A percentile compares a stretch with the other conserved stretches of the same genome.
Evolutionary conservation across 768 basidiomycete species (phyloP).

Genomic region (Lentinus tigrinus): DNA sequence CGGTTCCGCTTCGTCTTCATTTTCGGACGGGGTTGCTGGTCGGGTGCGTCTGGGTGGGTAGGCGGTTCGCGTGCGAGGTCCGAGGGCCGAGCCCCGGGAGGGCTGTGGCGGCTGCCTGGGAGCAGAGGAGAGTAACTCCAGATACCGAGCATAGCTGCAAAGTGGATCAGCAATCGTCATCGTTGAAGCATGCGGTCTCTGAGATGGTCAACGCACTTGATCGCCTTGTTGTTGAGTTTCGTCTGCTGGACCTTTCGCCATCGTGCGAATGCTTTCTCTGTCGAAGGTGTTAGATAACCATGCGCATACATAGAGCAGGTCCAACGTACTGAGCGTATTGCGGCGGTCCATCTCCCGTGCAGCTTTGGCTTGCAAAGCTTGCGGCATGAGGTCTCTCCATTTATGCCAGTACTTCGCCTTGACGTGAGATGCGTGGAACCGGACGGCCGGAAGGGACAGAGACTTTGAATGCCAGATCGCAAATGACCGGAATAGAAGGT

Average conservation of each 20-base stretch:
- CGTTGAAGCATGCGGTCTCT: constrained; percentile 10
- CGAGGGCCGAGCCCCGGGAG: constrained; percentile 26
- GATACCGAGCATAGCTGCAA: constrained; percentile 74
- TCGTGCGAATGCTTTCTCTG: constrained; percentile 55
- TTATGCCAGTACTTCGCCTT: constrained; percentile 61
- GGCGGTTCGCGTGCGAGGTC: constrained; percentile 1
- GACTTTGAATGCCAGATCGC: constrained; percentile 75
- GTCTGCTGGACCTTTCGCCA: constrained; percentile 72
- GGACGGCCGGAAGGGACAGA: constrained; percentile 74
- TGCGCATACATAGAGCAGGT: background rate
- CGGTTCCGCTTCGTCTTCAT: constrained; percentile 14
- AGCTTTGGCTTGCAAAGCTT: constrained; percentile 59
- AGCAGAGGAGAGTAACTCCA: constrained; percentile 64
- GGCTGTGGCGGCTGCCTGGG: constrained; percentile 34
- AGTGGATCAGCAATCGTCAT: constrained; percentile 14
- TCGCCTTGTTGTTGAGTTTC: constrained; percentile 74
- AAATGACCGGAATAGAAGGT: constrained; percentile 65
- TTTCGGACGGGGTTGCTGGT: constrained; percentile 10
- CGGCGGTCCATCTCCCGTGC: constrained; percentile 63
- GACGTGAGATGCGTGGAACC: constrained; percentile 61
- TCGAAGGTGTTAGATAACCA: constrained; percentile 7
- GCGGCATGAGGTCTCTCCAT: constrained; percentile 73
- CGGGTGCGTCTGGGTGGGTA: constrained; percentile 10
- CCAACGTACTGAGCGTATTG: constrained; percentile 54
- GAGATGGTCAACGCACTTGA: constrained; percentile 59